phyloP scores from a whole-genome alignment of 2,329 filamentous ascomycete species.

The Ilyonectria mors-panacis region DNA sequence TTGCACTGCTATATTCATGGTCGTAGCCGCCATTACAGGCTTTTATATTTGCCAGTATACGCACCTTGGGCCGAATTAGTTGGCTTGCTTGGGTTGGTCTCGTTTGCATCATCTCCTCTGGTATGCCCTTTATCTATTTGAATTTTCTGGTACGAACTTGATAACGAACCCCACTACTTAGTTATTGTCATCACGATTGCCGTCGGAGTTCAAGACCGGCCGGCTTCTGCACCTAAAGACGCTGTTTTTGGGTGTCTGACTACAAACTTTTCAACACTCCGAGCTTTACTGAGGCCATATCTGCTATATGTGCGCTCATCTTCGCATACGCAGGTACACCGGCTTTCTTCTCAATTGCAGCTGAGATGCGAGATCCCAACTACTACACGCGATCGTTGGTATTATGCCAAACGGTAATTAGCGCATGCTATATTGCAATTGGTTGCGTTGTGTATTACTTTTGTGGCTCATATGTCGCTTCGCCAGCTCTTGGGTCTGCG shows the following conservation, averaged over 20 bases:
- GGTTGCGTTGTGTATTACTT: conserved; percentile 61
- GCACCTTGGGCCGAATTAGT: conserved; percentile 50
- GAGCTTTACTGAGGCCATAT: conserved; percentile 50
- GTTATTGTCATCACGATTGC: conserved; percentile 36
- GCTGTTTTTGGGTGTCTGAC: conserved; percentile 47
- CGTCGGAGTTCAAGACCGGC: conserved; percentile 36
- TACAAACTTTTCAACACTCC: conserved; percentile 50
- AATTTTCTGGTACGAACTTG: background rate
- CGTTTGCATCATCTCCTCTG: conserved; percentile 15
- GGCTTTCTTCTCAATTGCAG: conserved; percentile 51
- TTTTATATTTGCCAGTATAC: conserved; percentile 53
- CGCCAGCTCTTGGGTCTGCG: conserved; percentile 62
- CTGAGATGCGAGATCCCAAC: conserved; percentile 52
- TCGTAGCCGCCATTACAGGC: conserved; percentile 49
- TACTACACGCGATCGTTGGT: conserved; percentile 44
- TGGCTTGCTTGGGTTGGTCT: conserved; percentile 49
- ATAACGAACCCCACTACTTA: background rate
- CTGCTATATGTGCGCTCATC: conserved; percentile 51
- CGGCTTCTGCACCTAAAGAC: conserved; percentile 27
- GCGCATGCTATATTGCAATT: conserved; percentile 52
- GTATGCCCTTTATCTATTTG: conserved; percentile 9
- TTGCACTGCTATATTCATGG: conserved; percentile 59
- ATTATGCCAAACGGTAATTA: conserved; percentile 46
- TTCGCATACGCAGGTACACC: conserved; percentile 56
- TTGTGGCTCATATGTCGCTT: conserved; percentile 62